Base-by-base conservation (phyloP, 176 grass and related monocot species). In the Ensete glaucum region DNA sequence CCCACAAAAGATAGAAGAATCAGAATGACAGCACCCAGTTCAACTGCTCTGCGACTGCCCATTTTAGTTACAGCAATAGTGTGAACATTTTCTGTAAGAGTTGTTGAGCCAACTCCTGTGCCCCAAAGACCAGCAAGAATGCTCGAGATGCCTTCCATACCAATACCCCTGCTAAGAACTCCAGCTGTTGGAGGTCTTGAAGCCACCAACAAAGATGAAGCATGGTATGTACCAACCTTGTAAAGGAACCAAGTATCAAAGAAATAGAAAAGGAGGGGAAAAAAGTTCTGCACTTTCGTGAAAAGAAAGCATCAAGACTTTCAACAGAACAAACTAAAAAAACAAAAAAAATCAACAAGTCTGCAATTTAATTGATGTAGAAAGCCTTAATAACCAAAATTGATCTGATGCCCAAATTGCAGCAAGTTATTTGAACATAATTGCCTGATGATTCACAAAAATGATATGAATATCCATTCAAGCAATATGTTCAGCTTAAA, bases 1-100 rank as follows among this genome's bases (percentile, higher is more conserved):
- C 90, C 95, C 58, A 99, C 76, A 71, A 94, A 63, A 78, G 95
- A 89, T 50, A 99, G 21, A 27, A 99, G 55, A 77, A 99, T 54
- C 49, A 99, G 88, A 82, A 94, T 79, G 77, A 89, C 71, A 77
- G 90, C 95, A 75, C 95, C 91, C 53, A 99, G 90, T 79, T 92
- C 88, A 77, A 99, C 86, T 73, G 88, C 90, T 81, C 83, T 89
- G 52, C 90, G 88, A 29, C 86, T 99, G 67, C 91, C 95, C 95
- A 99, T 94, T 94, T 99, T 99, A 76, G 91, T 99, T 50, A 93
- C 86, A 81, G 95, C 95, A 76, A 99, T 94, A 51, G 95, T 94
- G 81, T 94, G 95, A 51, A 99, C 86, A 51, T 99, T 99, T 74
- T 99, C 95, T 50, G 95, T 99, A 76, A 99, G 76, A 7, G 90